Evolutionary conservation across 2,329 filamentous ascomycete species (phyloP), one percentile per base, ranked within the genome.

Genomic region (Trichophyton rubrum): DNA sequence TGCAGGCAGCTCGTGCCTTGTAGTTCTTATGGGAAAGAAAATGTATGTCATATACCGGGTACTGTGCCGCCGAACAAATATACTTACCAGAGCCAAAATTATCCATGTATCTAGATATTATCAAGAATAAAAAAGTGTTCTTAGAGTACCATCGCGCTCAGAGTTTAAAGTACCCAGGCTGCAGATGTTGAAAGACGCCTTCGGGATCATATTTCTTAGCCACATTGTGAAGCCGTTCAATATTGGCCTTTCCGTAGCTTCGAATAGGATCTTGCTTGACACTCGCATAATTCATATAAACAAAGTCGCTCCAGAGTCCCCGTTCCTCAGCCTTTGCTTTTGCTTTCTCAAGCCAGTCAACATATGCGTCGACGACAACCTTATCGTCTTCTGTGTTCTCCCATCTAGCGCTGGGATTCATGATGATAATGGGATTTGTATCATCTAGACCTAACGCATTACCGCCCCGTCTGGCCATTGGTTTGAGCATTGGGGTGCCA

Each of bases 211-310:
- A 77, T 61, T 68, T 71, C 43, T 60, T 63, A n/a, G 68, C 67
- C 6, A 75, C 63, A 1, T 61, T 61, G 58, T 66, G 67, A 65
- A 77, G 59, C 53, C 62, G 68, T 38, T 62, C 59, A 35, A 69
- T 62, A 56, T 71, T 76, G 45, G 62, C 67, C 13, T 59, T 53
- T 2, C 74, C 74, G 62, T 76, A 78, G 40, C 70, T 70, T 1
- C 61, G 59, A 38, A 77, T 64, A 1, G 72, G 68, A 62, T 72
- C 68, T 63, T 78, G 73, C 49, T 65, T 70, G 63, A 67, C 64
- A 56, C 66, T 66, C 8, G 75, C 75, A 62, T 77, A 76, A 64
- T 77, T 78, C 69, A 76, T 71, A 61, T 76, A 77, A 6, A 73
- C 61, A 61, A 68, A 77, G 17, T 62, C 47, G 11, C 63, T 56